Conservation (phyloP, 305 asterid species). For the Solanum hybrid region DNA sequence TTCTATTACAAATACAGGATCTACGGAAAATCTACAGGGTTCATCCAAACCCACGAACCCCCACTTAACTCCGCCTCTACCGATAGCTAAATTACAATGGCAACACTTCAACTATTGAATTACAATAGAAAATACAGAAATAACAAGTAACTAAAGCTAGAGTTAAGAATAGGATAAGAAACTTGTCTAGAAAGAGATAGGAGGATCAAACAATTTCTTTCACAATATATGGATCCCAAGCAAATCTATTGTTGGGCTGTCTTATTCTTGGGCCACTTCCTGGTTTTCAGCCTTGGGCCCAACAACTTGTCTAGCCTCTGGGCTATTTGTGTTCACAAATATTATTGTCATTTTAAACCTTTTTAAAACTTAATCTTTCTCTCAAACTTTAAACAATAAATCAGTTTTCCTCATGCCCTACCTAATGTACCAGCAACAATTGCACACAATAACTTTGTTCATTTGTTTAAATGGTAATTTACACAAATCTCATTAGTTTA, state of each 20-base stretch:
- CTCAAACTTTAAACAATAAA: background rate
- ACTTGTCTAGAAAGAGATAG: background rate
- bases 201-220: too few species aligned
- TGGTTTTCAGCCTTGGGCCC: background rate
- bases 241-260: background rate
- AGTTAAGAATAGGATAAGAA: background rate
- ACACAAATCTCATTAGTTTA: background rate
- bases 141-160: background rate
- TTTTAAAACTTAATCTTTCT: too few species aligned
- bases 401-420: background rate
- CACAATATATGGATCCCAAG: background rate
- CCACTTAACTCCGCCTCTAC: too few species aligned
- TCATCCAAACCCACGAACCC: too few species aligned
- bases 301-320: background rate
- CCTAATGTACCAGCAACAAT: conserved; percentile 15
- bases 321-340: background rate
- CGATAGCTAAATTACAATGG: too few species aligned
- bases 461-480: background rate
- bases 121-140: too few species aligned
- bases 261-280: background rate
- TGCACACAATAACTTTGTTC: background rate
- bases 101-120: background rate
- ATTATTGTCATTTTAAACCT: background rate
- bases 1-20: too few species aligned
- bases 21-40: too few species aligned